Evolutionary conservation across 768 basidiomycete genomes (phyloP), one percentile per base, ranked within the genome.

Genomic region (Collybiopsis confluens): DNA sequence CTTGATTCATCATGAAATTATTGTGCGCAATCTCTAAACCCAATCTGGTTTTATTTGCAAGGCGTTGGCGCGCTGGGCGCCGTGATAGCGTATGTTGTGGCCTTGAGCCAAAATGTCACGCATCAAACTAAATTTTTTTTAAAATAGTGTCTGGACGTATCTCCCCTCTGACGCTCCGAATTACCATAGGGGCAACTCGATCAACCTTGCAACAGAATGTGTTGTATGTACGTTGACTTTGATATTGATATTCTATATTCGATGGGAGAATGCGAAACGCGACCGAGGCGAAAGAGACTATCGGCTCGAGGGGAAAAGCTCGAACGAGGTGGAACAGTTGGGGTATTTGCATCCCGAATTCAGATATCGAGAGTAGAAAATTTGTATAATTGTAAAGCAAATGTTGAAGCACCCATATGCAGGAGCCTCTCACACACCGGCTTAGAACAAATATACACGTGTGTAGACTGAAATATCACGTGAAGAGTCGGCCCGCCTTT

Each of bases 301-400:
- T n/a, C n/a, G n/a, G n/a, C 45, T 78, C 20, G 64, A 68, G 30
- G 72, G 72, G 1, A 75, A 72, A 59, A 69, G 66, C 0, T 51
- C 52, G 28, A 61, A 70, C 38, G 71, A 78, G 55, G 61, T 74
- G 16, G 66, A 69, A 48, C 58, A 73, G 41, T 58, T 79, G 45
- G 76, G 77, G 2, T 74, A 74, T 57, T 59, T 68, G n/a, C 76
- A 79, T 63, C 77, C 77, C 9, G 58, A 61, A 4, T 79, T 75
- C 61, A 65, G 71, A 13, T 79, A 75, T 54, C 76, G 76, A 54
- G 54, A 68, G 26, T 73, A 57, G 36, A 49, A 13, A 33, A n/a
- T n/a, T n/a, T n/a, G n/a, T n/a, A n/a, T n/a, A n/a, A n/a, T n/a
- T n/a, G n/a, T n/a, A n/a, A n/a, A n/a, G n/a, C n/a, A n/a, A n/a